Evolutionary conservation across 768 basidiomycete genomes (phyloP).

Genomic region (Leccinum variicolor): DNA sequence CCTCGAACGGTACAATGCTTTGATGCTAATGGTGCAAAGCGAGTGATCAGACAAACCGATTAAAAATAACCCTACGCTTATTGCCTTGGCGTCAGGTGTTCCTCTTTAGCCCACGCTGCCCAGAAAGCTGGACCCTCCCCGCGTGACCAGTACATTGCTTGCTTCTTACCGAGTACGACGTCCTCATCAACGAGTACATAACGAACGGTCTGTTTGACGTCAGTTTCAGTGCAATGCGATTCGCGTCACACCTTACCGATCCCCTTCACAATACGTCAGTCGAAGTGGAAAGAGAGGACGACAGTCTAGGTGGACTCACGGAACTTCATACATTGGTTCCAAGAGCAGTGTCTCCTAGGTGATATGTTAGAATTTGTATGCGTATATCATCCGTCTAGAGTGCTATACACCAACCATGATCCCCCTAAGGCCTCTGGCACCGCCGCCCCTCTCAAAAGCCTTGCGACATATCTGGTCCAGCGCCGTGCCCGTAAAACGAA

Average conservation of each 20-base stretch:
- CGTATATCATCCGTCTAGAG: not conserved
- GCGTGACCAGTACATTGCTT: slow-evolving; percentile 73
- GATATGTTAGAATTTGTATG: not conserved
- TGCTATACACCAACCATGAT: slow-evolving; percentile 61
- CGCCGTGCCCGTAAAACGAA: slow-evolving; percentile 81
- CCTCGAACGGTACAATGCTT: not conserved
- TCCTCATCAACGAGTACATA: slow-evolving; percentile 79
- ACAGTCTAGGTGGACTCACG: slow-evolving; percentile 51
- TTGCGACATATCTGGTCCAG: slow-evolving; percentile 77
- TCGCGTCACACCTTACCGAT: slow-evolving; percentile 47
- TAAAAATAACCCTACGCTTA: slow-evolving; percentile 2
- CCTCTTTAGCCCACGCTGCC: slow-evolving; percentile 74
- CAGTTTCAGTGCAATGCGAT: slow-evolving; percentile 3
- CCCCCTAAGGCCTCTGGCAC: slow-evolving; percentile 84
- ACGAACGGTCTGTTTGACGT: slow-evolving; percentile 54
- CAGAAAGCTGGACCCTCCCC: slow-evolving; percentile 68
- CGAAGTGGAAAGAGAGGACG: not conserved
- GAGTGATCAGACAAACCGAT: not conserved
- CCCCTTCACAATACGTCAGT: slow-evolving; percentile 40
- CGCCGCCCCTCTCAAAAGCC: slow-evolving; percentile 80
- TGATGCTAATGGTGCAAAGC: not conserved
- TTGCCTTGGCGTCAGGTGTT: slow-evolving; percentile 31
- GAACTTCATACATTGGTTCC: slow-evolving; percentile 91
- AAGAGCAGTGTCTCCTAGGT: slow-evolving; percentile 72
- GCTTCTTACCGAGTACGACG: slow-evolving; percentile 59